phyloP scores from a whole-genome alignment of 1,139 yeast genomes.

The Nakaseomyces uthaithaninus region DNA sequence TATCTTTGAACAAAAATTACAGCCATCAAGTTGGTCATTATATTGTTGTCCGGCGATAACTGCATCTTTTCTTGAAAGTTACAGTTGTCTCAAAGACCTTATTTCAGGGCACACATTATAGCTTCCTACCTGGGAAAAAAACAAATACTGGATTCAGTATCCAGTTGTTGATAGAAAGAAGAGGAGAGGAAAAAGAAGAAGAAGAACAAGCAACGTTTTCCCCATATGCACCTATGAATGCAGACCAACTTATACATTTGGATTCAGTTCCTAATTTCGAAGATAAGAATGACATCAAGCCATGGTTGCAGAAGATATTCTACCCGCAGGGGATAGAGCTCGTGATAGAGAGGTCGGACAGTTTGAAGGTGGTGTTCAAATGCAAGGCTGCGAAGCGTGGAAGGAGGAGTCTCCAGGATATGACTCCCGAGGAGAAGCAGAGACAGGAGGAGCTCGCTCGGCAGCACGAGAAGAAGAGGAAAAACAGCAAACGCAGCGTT shows the following conservation, averaged over 20 bases:
- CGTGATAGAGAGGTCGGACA: conserved; percentile 61
- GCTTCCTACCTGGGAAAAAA: neutral
- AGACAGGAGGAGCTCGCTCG: neutral
- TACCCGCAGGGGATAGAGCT: conserved; percentile 47
- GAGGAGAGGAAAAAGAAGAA: neutral
- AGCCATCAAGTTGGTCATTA: neutral
- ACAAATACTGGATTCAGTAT: neutral
- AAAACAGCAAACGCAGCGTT: conserved; percentile 26
- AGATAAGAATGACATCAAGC: conserved; percentile 46
- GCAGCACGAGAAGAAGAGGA: conserved; percentile 1
- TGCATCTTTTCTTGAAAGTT: neutral
- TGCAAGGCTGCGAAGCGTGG: conserved; percentile 41
- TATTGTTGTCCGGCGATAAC: conserved; percentile 6
- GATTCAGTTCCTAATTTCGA: conserved; percentile 35
- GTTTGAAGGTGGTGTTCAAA: conserved; percentile 55
- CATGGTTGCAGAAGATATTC: conserved; percentile 49
- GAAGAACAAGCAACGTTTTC: conserved; percentile 16
- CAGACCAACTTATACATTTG: conserved; percentile 25
- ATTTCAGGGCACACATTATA: conserved; percentile 3
- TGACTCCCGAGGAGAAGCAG: neutral
- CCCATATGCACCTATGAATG: conserved; percentile 6
- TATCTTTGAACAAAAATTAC: neutral
- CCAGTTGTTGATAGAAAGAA: neutral
- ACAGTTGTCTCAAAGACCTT: conserved; percentile 5
- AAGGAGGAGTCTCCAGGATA: conserved; percentile 12